These are phyloP conservation scores for Tranzscheliella williamsii DNA, from an alignment of 1,284 basidiomycete genomes.

Conservation along the genomic window DNA sequence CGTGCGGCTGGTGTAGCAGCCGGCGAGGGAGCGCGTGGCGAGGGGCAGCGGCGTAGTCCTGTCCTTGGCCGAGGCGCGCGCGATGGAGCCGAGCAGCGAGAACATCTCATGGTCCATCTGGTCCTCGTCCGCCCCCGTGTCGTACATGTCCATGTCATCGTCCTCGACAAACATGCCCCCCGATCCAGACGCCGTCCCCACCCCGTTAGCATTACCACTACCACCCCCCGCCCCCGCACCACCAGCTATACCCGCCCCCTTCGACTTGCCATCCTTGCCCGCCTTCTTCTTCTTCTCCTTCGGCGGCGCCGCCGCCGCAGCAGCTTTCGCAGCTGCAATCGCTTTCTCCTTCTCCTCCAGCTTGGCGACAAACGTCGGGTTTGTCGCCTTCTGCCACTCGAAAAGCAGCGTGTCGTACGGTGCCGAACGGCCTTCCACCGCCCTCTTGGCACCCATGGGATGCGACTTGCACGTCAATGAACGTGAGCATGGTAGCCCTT, in stretches of 20 bases:
- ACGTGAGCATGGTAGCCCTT: slow-evolving; percentile 88
- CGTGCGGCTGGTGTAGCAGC: slow-evolving; percentile 42
- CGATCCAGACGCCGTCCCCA: neutral
- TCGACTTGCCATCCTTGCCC: slow-evolving; percentile 19
- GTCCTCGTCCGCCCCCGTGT: slow-evolving; percentile 40
- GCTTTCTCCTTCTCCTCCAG: slow-evolving; percentile 70
- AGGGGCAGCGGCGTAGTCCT: slow-evolving; percentile 48
- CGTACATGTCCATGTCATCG: slow-evolving; percentile 52
- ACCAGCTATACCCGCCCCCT: neutral
- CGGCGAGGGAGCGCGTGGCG: slow-evolving; percentile 44
- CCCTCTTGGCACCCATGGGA: slow-evolving; percentile 93
- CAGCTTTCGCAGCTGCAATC: slow-evolving; percentile 47
- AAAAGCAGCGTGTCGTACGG: slow-evolving; percentile 76
- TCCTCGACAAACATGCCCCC: slow-evolving; percentile 30
- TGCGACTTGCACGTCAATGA: slow-evolving; percentile 98
- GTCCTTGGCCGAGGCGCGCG: slow-evolving; percentile 32
- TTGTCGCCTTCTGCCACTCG: slow-evolving; percentile 89
- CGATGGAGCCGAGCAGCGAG: slow-evolving; percentile 38
- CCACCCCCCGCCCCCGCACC: slow-evolving; percentile 4
- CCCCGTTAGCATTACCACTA: slow-evolving; percentile 1
- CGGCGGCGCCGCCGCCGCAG: slow-evolving; percentile 31
- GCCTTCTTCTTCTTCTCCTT: slow-evolving; percentile 55
- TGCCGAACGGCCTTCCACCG: slow-evolving; percentile 82
- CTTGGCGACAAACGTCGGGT: slow-evolving; percentile 86
- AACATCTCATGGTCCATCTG: slow-evolving; percentile 51